Conservation (phyloP, 768 basidiomycete species). For the Hygrocybe punicea region DNA sequence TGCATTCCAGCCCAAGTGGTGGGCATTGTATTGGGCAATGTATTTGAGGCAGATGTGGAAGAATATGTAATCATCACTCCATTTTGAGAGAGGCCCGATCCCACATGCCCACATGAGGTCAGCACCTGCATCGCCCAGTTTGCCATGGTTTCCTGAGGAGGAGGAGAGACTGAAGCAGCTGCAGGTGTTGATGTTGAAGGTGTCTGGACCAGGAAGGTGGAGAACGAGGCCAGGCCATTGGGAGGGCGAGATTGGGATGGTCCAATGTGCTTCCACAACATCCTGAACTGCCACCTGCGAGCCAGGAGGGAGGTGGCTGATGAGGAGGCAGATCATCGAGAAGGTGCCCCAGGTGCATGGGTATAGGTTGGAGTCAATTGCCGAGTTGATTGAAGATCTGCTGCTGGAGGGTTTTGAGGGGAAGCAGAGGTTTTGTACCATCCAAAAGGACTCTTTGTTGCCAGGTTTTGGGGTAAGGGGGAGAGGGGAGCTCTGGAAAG, state of each 20-base stretch:
- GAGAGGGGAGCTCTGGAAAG: constrained; percentile 14
- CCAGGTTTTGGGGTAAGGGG: constrained; percentile 18
- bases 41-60: no score
- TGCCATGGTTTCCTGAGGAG: no score
- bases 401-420: not conserved
- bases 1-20: no score
- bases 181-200: constrained; percentile 25
- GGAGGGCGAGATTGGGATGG: constrained; percentile 22
- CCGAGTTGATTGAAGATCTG: constrained; percentile 24
- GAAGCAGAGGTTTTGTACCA: constrained; percentile 19
- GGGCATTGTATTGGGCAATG: no score
- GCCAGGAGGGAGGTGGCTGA: constrained; percentile 26
- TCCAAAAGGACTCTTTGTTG: constrained; percentile 6
- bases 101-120: no score
- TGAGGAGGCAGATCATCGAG: constrained; percentile 14
- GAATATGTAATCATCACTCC: no score
- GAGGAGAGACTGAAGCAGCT: constrained; percentile 21
- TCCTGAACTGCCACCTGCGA: constrained; percentile 30
- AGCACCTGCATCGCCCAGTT: no score
- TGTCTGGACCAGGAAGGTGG: constrained; percentile 11
- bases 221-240: constrained; percentile 40
- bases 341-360: constrained; percentile 35
- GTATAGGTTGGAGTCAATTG: constrained; percentile 15
- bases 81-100: no score
- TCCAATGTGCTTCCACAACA: constrained; percentile 32